Evolutionary conservation across 305 asterid genomes (phyloP), one percentile per base, ranked within the genome.

Genomic region (Ilex paraguariensis): DNA sequence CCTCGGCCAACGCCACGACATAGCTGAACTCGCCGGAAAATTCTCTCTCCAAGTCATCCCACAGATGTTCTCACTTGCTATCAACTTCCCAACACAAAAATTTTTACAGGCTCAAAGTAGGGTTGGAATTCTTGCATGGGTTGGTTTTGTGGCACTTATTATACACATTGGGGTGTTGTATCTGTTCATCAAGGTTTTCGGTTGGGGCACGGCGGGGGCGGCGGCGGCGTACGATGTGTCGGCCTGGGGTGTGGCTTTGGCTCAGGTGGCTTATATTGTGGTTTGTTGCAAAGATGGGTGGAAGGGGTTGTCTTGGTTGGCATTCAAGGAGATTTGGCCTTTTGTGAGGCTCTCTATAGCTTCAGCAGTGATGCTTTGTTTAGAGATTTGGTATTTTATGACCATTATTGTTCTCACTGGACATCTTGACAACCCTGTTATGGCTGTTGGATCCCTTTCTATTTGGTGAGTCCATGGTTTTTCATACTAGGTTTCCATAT

Each of bases 331-430:
- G 6, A 73, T 92, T 28, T 85, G 95, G 94, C 74, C 76, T 0
- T 92, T 92, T 28, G 65, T 81, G 0, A 84, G 60, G 83, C 91
- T 92, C 42, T 92, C 98, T 0, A 8, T 92, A 10, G 92, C 88
- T 49, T 92, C 97, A 0, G 98, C 97, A 4, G 64, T 89, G 53
- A 89, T 92, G 98, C 90, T 92, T 74, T 92, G 96, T 72, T 75
- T 92, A 70, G 98, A 92, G 82, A 92, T 92, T 70, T 89, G 98
- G 98, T 92, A 92, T 69, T 92, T 92, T 53, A 92, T 92, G 98
- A 92, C 95, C 73, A 89, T 92, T 4, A 85, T 90, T 62, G 95
- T 90, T 62, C 87, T 92, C 32, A 92, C 96, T 0, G 98, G 96
- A 9, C 96, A 89, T 65, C 96, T 92, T 17, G 88, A 77, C 57